These are phyloP conservation scores for Trichomonas gallinae DNA, from an alignment of 208 protist species.

Conservation along the genomic window DNA sequence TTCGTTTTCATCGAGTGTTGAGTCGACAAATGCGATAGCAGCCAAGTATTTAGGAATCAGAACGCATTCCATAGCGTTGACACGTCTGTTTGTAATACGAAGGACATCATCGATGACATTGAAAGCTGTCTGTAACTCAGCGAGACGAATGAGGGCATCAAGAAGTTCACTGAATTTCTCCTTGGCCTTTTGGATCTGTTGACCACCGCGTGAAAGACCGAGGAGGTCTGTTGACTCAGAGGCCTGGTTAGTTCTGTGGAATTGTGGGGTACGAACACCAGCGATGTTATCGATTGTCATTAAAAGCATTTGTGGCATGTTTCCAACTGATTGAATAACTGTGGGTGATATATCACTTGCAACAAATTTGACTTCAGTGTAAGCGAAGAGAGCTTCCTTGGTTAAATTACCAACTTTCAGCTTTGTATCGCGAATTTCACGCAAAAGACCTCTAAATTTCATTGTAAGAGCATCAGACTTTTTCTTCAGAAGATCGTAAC, in stretches of 20 bases:
- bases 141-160: conserved; percentile 71
- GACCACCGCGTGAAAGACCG: conserved; percentile 79
- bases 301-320: conserved; percentile 55
- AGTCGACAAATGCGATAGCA: conserved; percentile 88
- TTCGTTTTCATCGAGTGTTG: conserved; percentile 81
- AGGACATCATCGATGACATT: conserved; percentile 50
- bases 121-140: conserved; percentile 64
- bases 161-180: conserved; percentile 68
- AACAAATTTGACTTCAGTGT: conserved; percentile 81
- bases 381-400: conserved; percentile 67
- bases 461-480: conserved; percentile 95
- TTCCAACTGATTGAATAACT: conserved; percentile 36
- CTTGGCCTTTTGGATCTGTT: conserved; percentile 37
- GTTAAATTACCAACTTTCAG: conserved; percentile 26
- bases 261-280: conserved; percentile 76
- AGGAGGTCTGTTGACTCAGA: conserved; percentile 36
- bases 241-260: conserved; percentile 51
- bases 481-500: conserved; percentile 96
- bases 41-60: conserved; percentile 80
- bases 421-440: conserved; percentile 56
- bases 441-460: conserved; percentile 75
- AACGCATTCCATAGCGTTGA: conserved; percentile 97
- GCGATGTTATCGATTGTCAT: conserved; percentile 86
- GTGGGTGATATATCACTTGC: conserved; percentile 78
- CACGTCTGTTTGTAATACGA: conserved; percentile 96